Percentiles rank a stretch among this genome's conserved stretches.
Evolutionary conservation across 306 rosid genomes (phyloP).

Genomic region (Spatholobus suberectus): DNA sequence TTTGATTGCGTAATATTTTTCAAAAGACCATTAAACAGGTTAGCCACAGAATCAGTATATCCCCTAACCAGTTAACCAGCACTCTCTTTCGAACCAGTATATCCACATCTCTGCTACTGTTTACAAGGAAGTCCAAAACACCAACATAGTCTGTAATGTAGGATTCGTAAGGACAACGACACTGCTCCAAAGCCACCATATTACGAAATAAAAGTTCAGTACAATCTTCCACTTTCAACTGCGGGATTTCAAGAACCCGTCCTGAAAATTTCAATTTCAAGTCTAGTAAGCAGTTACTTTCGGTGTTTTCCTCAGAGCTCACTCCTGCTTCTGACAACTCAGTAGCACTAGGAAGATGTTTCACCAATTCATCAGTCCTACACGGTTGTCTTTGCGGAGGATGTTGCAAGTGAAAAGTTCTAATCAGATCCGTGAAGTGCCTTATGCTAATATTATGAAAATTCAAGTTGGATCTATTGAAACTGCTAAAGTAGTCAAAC

Average conservation of each 20-base stretch:
- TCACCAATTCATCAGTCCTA: too few relatives aligned
- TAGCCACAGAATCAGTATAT: conserved; percentile 42
- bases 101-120: conserved; percentile 40
- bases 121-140: conserved; percentile 40
- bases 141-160: conserved; percentile 42
- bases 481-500: conserved; percentile 25
- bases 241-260: background rate
- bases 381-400: background rate
- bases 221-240: background rate
- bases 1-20: background rate
- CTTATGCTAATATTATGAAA: background rate
- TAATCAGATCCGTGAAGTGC: conserved; percentile 50
- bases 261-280: background rate
- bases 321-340: conserved; percentile 35
- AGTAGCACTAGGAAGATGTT: conserved; percentile 6
- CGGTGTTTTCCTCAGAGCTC: background rate
- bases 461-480: conserved; percentile 3
- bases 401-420: conserved; percentile 33
- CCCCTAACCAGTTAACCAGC: conserved; percentile 34
- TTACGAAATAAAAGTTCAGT: background rate
- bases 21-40: conserved; percentile 34
- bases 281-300: too few relatives aligned
- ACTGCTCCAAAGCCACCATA: background rate
- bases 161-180: background rate
- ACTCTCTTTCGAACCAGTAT: conserved; percentile 28